A percentile compares a stretch with the other conserved stretches of the same genome.
Evolutionary conservation across 352 stramenopile species (phyloP).

Genomic region (Pythium guiyangense): DNA sequence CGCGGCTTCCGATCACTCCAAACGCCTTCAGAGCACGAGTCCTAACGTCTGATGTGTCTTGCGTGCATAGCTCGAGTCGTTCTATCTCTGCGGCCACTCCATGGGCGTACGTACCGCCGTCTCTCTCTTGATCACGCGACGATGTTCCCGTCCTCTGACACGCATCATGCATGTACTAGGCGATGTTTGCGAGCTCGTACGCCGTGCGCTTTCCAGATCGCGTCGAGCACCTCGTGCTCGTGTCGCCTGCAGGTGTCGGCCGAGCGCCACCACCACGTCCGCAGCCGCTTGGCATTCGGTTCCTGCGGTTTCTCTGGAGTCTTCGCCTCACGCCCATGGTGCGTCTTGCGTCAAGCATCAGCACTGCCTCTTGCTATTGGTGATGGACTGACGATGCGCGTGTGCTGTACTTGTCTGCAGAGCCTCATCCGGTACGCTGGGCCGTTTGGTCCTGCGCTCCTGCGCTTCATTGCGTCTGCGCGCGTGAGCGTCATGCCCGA

Average conservation of each 20-base stretch:
- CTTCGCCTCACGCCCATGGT: slow-evolving; percentile 57
- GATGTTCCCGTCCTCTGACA: no score
- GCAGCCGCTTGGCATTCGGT: slow-evolving; percentile 27
- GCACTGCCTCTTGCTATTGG: not conserved
- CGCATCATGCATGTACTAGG: slow-evolving; percentile 14
- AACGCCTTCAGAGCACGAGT: no score
- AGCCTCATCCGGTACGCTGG: slow-evolving; percentile 46
- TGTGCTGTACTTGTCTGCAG: slow-evolving; percentile 11
- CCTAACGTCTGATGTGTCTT: not conserved
- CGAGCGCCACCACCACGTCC: slow-evolving; percentile 25
- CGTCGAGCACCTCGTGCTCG: slow-evolving; percentile 52
- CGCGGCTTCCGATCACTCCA: no score
- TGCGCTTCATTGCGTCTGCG: slow-evolving; percentile 37
- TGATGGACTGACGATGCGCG: not conserved
- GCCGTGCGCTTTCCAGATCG: slow-evolving; percentile 32
- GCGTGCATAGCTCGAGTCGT: slow-evolving; percentile 37
- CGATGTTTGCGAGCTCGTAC: slow-evolving; percentile 59
- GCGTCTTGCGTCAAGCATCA: not conserved
- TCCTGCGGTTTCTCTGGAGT: slow-evolving; percentile 49
- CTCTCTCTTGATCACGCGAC: not conserved
- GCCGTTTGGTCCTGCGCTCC: slow-evolving; percentile 41
- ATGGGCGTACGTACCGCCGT: slow-evolving; percentile 35
- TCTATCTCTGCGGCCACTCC: slow-evolving; percentile 57
- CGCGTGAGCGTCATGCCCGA: slow-evolving; percentile 54
- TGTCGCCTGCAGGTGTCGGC: slow-evolving; percentile 57